Base-by-base conservation (phyloP, 1,284 basidiomycete genomes). In the Rhodotorula sp. region DNA sequence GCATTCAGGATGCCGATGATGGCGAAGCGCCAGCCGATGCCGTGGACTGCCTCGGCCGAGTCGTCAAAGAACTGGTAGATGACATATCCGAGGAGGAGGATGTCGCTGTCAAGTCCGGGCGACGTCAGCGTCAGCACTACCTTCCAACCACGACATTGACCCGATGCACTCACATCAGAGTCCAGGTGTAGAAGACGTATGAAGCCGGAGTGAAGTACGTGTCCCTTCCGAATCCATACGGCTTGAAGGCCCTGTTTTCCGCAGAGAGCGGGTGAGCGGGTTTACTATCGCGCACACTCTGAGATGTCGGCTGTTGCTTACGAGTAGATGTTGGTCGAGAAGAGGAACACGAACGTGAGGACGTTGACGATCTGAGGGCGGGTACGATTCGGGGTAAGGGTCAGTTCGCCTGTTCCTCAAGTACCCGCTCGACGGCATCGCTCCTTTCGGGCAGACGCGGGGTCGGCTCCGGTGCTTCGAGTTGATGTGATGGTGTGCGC, bases 11-110 rank as follows among this genome's bases (percentile, higher is more conserved):
- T 48, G 16, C 71, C 79, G 47, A 83, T 76, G 46, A 80, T 73
- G 15, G 81, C 80, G 72, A 84, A 82, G 23, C 81, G 70, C 81
- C 81, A 84, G 26, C 82, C 81, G 67, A 84, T 76, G 46, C 77
- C 79, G 65, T 80, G 76, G 56, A 75, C 64, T 20, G 65, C 48
- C 43, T 73, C 70, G 64, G 61, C 66, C 43, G 72, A 71, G 34
- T 51, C n/a, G 63, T 73, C 78, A 54, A 77, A 66, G 72, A 80
- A 80, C 70, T 80, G 78, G 67, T 77, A 77, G 65, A 79, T 56
- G 26, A 80, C 77, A 62, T 71, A 77, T 57, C 83, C 82, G 58
- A 83, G 77, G 63, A 83, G 80, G 52, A 83, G 78, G n/a, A 78
- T 60, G 69, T 83, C 79, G 77, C 68, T 70, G 57, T 18, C 23